Conservation (phyloP, 106 monocot genomes). For the Dendrobium nobile region DNA sequence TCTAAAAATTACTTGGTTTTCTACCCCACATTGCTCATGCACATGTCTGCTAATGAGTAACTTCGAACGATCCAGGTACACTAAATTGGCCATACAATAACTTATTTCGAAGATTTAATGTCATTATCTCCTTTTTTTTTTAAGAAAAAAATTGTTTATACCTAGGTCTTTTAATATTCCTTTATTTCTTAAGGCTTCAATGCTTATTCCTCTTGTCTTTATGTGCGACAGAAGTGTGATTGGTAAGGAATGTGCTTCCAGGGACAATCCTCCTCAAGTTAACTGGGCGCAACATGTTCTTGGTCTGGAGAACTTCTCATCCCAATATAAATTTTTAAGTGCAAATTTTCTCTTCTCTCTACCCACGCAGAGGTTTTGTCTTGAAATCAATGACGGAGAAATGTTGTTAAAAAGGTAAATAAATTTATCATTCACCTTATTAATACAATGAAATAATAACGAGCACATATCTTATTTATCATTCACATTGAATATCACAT, state of each 20-base stretch:
- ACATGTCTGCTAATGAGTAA: not conserved
- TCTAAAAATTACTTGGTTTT: not conserved
- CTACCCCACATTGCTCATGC: not conserved
- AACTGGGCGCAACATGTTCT: conserved; percentile 63
- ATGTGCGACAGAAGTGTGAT: not conserved
- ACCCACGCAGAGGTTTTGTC: conserved; percentile 47
- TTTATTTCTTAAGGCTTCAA: not conserved
- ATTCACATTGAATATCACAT: not conserved
- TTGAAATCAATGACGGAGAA: conserved; percentile 16
- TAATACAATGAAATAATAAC: not conserved
- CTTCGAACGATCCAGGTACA: not conserved
- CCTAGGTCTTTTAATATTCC: not conserved
- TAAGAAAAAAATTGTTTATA: not conserved
- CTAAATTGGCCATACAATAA: not conserved
- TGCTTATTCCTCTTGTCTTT: not conserved
- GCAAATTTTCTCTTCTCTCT: conserved; percentile 68
- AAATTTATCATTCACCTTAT: not conserved
- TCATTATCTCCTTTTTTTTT: not conserved
- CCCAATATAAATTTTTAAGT: conserved; percentile 58
- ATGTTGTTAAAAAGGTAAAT: conserved; percentile 42
- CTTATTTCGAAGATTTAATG: not conserved
- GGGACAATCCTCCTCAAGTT: conserved; percentile 40
- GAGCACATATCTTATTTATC: not conserved
- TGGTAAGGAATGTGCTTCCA: not conserved
- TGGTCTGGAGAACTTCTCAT: conserved; percentile 36